Conservation (phyloP, 78 protist genomes). For the Dictyostelium firmibasis region DNA sequence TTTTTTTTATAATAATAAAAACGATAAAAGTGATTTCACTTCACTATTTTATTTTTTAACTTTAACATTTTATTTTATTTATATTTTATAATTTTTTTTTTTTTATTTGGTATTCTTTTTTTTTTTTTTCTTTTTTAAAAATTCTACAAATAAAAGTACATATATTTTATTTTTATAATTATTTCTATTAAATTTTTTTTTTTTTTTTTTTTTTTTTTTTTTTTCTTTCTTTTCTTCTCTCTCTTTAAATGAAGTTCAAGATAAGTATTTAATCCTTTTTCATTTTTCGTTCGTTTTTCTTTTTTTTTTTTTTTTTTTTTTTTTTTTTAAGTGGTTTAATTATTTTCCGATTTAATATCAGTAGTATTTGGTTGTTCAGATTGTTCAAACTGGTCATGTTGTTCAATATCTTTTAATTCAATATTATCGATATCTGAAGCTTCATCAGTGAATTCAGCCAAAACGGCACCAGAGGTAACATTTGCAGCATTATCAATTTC, state of each 20-base stretch:
- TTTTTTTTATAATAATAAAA: too few relatives aligned
- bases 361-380: not conserved
- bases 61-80: too few relatives aligned
- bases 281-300: not conserved
- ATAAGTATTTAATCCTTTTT: too few relatives aligned
- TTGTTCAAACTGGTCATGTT: not conserved
- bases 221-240: too few relatives aligned
- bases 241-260: too few relatives aligned
- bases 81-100: not conserved
- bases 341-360: not conserved
- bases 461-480: not conserved
- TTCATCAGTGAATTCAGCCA: conserved; percentile 9
- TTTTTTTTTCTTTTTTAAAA: not conserved
- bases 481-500: not conserved
- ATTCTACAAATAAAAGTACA: not conserved
- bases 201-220: too few relatives aligned
- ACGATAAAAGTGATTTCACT: not conserved
- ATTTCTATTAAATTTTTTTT: too few relatives aligned
- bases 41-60: too few relatives aligned
- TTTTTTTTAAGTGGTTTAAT: not conserved
- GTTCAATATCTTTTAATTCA: not conserved
- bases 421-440: not conserved
- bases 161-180: too few relatives aligned
- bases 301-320: not conserved
- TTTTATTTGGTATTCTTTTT: not conserved